phyloP scores from a whole-genome alignment of 768 basidiomycete genomes.

The Rhizopogon vinicolor region DNA sequence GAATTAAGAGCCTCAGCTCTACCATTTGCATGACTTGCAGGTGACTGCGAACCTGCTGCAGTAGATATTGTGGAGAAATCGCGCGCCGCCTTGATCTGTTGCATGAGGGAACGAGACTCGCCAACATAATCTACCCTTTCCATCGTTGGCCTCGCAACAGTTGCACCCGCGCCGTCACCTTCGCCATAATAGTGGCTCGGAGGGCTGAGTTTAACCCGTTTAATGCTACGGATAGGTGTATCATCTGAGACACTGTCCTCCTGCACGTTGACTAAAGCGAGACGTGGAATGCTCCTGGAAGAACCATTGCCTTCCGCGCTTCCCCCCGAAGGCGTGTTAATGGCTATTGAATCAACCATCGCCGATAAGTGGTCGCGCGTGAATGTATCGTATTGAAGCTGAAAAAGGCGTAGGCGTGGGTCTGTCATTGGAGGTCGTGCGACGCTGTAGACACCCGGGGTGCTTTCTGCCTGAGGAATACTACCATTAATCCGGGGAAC shows the following conservation, averaged over 20 bases:
- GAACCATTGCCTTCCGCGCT: conserved; percentile 40
- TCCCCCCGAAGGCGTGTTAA: conserved; percentile 60
- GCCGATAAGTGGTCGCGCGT: conserved; percentile 92
- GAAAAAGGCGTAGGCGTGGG: conserved; percentile 80
- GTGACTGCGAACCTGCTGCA: conserved; percentile 38
- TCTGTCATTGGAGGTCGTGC: conserved; percentile 46
- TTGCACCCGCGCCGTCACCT: conserved; percentile 41
- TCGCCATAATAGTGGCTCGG: conserved; percentile 53
- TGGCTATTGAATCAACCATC: conserved; percentile 92
- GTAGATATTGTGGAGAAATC: conserved; percentile 77
- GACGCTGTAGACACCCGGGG: conserved; percentile 32
- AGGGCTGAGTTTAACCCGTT: conserved; percentile 77
- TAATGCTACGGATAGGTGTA: conserved; percentile 66
- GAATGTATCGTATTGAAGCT: conserved; percentile 94
- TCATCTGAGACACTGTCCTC: conserved; percentile 37
- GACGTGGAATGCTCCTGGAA: conserved; percentile 39
- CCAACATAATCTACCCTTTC: conserved; percentile 68
- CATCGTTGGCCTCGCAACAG: conserved; percentile 44
- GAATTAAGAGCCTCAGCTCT: background rate
- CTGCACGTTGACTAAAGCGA: conserved; percentile 43
- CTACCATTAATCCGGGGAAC: conserved; percentile 43
- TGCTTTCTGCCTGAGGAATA: conserved; percentile 57
- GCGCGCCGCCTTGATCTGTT: conserved; percentile 71
- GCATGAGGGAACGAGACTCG: conserved; percentile 74
- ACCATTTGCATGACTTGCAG: conserved; percentile 8